phyloP scores from a whole-genome alignment of 108 stramenopile genomes.

The Skeletonema potamos region DNA sequence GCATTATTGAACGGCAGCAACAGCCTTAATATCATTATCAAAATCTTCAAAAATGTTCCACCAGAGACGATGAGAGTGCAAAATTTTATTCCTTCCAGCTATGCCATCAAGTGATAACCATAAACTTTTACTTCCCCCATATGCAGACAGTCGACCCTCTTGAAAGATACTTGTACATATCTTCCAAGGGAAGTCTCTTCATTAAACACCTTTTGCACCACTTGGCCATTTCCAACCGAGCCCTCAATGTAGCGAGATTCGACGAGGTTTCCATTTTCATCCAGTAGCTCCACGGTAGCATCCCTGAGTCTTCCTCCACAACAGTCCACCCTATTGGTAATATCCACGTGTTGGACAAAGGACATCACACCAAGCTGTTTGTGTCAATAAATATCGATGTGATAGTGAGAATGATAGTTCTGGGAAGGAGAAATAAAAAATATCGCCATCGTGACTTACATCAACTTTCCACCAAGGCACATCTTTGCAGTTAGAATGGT shows the following conservation, averaged over 20 bases:
- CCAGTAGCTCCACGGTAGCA: not conserved
- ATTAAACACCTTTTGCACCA: constrained; percentile 7
- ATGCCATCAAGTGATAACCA: constrained; percentile 3
- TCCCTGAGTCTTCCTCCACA: constrained; percentile 8
- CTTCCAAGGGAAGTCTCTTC: constrained; percentile 1
- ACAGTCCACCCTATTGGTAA: not conserved
- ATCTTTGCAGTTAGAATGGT: not conserved
- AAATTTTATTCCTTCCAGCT: not conserved
- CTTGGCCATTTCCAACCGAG: not conserved
- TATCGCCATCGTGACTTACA: too few species aligned
- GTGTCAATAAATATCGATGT: too few species aligned
- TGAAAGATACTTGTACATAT: not conserved
- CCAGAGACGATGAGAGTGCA: not conserved
- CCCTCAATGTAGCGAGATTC: constrained; percentile 5
- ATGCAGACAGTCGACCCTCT: not conserved
- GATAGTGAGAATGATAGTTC: too few species aligned
- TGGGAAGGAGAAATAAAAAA: too few species aligned
- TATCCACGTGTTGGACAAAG: not conserved
- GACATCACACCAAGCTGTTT: constrained; percentile 10
- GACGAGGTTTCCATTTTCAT: not conserved
- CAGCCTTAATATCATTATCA: not conserved
- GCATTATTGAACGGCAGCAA: not conserved
- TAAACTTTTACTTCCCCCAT: not conserved
- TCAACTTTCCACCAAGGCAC: not conserved
- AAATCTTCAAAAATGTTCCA: not conserved